Evolutionary conservation across 2,329 filamentous ascomycete species (phyloP).

Genomic region (Ophiostoma sp.): DNA sequence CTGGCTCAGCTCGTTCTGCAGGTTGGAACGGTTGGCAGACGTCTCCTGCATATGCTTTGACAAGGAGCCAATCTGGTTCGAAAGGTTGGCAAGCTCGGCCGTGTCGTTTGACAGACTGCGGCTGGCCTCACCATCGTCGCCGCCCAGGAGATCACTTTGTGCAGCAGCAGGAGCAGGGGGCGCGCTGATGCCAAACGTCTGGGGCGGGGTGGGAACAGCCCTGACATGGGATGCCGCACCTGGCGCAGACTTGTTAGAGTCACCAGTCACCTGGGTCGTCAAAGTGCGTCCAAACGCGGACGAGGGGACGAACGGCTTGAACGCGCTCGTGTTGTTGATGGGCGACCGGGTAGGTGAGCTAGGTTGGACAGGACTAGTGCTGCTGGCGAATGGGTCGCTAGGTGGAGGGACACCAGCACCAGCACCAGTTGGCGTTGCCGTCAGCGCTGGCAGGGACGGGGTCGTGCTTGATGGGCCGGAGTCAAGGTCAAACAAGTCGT

Average conservation of each 20-base stretch:
- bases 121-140: conserved; percentile 82
- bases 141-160: conserved; percentile 78
- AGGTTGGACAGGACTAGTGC: conserved; percentile 42
- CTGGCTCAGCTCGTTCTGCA: conserved; percentile 76
- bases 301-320: conserved; percentile 88
- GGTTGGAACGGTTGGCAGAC: conserved; percentile 70
- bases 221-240: conserved; percentile 29
- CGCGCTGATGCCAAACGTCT: background rate
- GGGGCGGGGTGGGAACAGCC: conserved; percentile 28
- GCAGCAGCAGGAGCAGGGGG: conserved; percentile 1
- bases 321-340: conserved; percentile 45
- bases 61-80: conserved; percentile 86
- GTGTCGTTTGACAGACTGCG: conserved; percentile 86
- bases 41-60: conserved; percentile 93
- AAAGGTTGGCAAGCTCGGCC: conserved; percentile 87
- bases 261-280: conserved; percentile 69
- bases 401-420: conserved; percentile 53
- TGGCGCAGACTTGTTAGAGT: conserved; percentile 44
- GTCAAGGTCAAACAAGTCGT: conserved; percentile 91
- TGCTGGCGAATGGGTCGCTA: conserved; percentile 56
- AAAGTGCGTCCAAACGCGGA: conserved; percentile 87
- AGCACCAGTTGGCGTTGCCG: conserved; percentile 19
- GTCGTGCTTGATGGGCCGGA: conserved; percentile 47
- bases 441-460: conserved; percentile 35
- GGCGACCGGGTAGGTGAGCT: conserved; percentile 52